Base-by-base conservation (phyloP, 305 asterid species). In the Solanum hybrid region DNA sequence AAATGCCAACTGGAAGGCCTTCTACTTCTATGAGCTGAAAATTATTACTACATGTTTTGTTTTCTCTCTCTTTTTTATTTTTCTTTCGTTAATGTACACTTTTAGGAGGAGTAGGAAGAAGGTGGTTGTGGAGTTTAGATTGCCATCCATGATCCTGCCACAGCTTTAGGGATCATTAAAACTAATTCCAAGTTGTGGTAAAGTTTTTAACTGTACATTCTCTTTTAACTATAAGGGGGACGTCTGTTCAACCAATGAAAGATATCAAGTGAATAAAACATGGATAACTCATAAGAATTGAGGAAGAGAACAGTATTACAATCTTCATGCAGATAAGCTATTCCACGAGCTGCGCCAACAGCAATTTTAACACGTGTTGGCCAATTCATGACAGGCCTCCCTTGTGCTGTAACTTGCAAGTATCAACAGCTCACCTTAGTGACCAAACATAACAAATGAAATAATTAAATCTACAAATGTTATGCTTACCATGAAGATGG, bases 251-350 rank as follows among this genome's bases (percentile, higher is more conserved):
- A 29, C 84, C 6, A 83, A 29, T 46, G 73, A 51, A 31, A 83
- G 39, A 10, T 28, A 29, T 83, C 16, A 83, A 2, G 7, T 83
- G 74, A 46, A 10, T 46, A 46, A 84, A 51, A 84, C 75, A 84
- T 31, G 42, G 28, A 84, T 84, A 51, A 28, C 73, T 8, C 73
- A 42, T 42, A 51, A 84, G 31, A 33, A 51, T 31, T 51, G 26
- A 84, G 75, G 29, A 84, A 31, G 74, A 51, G 75, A 84, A 20
- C 75, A 51, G 6, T 29, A 84, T 51, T 83, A 83, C 99, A 97
- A 92, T 97, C 99, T 94, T 96, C 99, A 90, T 97, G 99, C 87
- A 97, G 98, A 94, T 97, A 97, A 88, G 98, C 96, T 89, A 97
- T 93, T 90, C 99, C 99, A 16, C 98, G 98, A 93, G 99, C 98